Base-by-base conservation (phyloP, 2,329 filamentous ascomycete genomes). In the Penicillium sp. region DNA sequence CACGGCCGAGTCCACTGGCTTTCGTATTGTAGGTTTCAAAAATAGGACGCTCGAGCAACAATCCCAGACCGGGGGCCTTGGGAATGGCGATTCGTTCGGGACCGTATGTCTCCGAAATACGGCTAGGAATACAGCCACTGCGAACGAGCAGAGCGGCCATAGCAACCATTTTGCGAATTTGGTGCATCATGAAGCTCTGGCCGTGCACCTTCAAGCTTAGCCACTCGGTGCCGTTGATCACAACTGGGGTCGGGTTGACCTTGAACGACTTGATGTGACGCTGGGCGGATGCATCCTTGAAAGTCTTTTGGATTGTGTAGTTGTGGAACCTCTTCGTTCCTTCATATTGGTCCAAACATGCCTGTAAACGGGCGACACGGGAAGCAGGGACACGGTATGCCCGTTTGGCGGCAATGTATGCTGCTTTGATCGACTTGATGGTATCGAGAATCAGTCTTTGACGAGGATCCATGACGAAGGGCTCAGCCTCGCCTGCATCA, bases 171-270 rank as follows among this genome's bases (percentile, higher is more conserved):
- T 98, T 99, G 69, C 95, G 89, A 75, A 99, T 99, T 79, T 99
- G 95, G 76, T 99, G 95, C 95, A 99, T 99, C 95, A 99, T 99
- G 82, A 99, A 99, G 70, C 89, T 93, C 76, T 99, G 95, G 0
- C 95, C 95, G 75, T 99, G 95, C 24, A 99, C 93, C 73, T 96
- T 96, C 64, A 98, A 82, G 44, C 90, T 95, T 5, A 99, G 82
- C 95, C 95, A 99, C 79, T 99, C 90, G 1, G 92, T 97, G 70
- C 93, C 87, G 73, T 91, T 86, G 75, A 96, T 96, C 70, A 92
- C 86, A 68, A 96, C 88, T 1, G 92, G 91, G 51, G 84, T 80
- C 3, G 80, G 78, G 73, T 91, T 89, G 56, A 91, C 88, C 37
- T 88, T 81, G 79, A 99, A 99, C 2, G 90, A 95, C 73, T 93